Evolutionary conservation across 345 rosid species (phyloP), one percentile per base, ranked within the genome.

Genomic region (Iberis pinnata): DNA sequence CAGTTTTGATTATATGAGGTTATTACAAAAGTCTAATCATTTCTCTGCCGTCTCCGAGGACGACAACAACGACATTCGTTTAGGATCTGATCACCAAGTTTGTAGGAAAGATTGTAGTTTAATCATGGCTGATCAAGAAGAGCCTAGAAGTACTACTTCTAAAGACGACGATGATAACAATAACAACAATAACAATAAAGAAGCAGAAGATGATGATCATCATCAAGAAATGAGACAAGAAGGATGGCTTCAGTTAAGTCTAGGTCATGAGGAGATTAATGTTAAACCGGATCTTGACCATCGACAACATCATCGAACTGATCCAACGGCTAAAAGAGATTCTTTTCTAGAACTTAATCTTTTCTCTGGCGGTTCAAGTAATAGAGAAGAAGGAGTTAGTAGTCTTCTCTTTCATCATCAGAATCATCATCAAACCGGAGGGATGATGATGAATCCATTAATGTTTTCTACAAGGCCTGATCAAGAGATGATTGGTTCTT

Each of bases 171-270:
- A 70, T 38, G 22, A 40, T 19, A 16, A 54, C 62, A 53, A 35
- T 51, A 50, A 43, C 37, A 58, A 26, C 14, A 20, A 35, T 17
- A 54, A 26, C 12, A 48, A 42, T 12, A 52, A 32, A 2, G 51
- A 47, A 15, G 33, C 20, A 42, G 58, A 47, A 51, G 38, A 47
- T 27, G 31, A 47, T 22, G 6, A 22, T 22, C n/a, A n/a, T n/a
- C n/a, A n/a, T 38, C 53, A 63, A 12, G 68, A 51, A 69, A 72
- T 47, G 65, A 51, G 68, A 57, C 43, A 75, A 62, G 51, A 65
- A 61, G 83, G 79, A 11, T 93, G 99, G 99, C 87, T 93, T 18
- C 88, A 78, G 64, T 70, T 93, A 68, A 59, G 97, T 61, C 69
- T 83, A 61, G 97, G 96, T 4, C 71, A 73, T 9, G 65, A 58